These are phyloP conservation scores for Backusella luteola DNA, from an alignment of 192 early-diverging fungal species.

Conservation along the genomic window DNA sequence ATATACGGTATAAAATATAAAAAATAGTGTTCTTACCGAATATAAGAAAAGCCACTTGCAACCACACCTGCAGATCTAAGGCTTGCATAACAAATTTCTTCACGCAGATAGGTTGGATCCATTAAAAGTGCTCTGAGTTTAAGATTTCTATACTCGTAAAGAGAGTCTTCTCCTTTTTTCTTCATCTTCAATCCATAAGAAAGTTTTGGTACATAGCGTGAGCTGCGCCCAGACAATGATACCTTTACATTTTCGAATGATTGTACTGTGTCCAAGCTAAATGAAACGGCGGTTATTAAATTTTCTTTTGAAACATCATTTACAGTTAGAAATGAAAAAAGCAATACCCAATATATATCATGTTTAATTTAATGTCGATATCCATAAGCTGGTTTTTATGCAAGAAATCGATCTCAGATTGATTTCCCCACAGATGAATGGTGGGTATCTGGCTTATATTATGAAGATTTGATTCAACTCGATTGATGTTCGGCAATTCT, in stretches of 20 bases:
- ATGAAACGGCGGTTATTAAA: background rate
- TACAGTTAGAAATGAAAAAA: background rate
- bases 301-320: background rate
- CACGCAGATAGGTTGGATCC: slow-evolving; percentile 12
- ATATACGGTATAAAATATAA: background rate
- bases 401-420: background rate
- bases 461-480: slow-evolving; percentile 2
- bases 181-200: slow-evolving; percentile 10
- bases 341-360: slow-evolving; percentile 11
- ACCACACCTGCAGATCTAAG: background rate
- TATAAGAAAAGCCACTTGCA: slow-evolving; percentile 7
- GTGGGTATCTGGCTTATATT: slow-evolving; percentile 1
- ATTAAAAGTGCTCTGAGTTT: slow-evolving; percentile 5
- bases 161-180: background rate
- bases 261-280: background rate
- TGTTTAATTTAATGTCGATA: background rate
- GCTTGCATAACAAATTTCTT: background rate
- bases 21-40: slow-evolving; percentile 15
- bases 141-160: slow-evolving; percentile 2
- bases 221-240: slow-evolving; percentile 10
- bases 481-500: background rate
- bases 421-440: slow-evolving; percentile 9
- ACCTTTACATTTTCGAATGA: background rate
- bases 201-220: slow-evolving; percentile 12
- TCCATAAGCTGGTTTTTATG: background rate